phyloP scores from a whole-genome alignment of 1,284 basidiomycete genomes.

The Serendipita sp. region DNA sequence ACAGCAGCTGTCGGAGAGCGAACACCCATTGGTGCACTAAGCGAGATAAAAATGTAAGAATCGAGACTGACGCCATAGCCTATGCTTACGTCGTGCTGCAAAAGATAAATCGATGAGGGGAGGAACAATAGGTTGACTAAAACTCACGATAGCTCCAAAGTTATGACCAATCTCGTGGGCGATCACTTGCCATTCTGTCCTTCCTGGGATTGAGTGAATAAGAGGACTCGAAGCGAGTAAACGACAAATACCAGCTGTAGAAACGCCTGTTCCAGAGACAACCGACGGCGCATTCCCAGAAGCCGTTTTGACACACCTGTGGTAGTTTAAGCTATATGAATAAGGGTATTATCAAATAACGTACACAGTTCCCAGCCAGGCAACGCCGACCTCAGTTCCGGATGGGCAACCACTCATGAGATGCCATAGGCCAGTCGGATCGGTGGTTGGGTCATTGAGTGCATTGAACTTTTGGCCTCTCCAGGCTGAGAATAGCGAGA shows the following conservation, averaged over 20 bases:
- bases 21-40: conserved; percentile 57
- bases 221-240: conserved; percentile 23
- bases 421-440: conserved; percentile 77
- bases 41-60: neutral
- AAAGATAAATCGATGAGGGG: neutral
- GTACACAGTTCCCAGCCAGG: conserved; percentile 71
- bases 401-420: conserved; percentile 79
- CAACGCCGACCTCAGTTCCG: conserved; percentile 67
- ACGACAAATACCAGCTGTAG: conserved; percentile 32
- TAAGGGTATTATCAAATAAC: neutral
- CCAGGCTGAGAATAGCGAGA: conserved; percentile 77
- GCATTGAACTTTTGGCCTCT: conserved; percentile 48
- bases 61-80: neutral
- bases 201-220: conserved; percentile 20
- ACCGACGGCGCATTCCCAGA: conserved; percentile 32
- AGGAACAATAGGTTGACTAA: neutral
- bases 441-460: conserved; percentile 24
- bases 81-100: conserved; percentile 42
- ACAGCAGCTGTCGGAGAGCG: conserved; percentile 39
- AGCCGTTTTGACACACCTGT: conserved; percentile 37
- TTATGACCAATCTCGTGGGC: conserved; percentile 86
- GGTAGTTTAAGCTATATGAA: conserved; percentile 15
- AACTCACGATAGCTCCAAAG: conserved; percentile 77
- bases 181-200: conserved; percentile 68
- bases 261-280: conserved; percentile 76